A percentile compares a stretch with the other conserved stretches of the same genome.
These are phyloP conservation scores for Cladorrhinum sp. DNA, from an alignment of 2,329 filamentous ascomycete genomes.

Conservation along the genomic window DNA sequence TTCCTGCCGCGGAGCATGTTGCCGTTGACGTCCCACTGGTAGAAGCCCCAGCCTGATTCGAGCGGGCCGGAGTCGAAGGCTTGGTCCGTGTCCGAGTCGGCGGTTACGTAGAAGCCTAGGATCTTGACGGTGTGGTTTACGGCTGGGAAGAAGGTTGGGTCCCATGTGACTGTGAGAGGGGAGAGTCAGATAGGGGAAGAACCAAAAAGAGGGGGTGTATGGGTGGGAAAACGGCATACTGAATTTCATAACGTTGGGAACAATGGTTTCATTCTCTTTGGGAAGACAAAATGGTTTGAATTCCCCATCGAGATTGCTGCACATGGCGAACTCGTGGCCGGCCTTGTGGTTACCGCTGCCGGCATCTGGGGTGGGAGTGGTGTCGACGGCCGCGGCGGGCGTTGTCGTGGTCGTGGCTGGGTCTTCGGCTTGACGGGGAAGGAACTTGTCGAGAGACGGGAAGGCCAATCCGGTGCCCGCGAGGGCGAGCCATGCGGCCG, in stretches of 20 bases:
- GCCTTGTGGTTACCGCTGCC: conserved; percentile 41
- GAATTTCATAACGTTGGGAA: conserved; percentile 49
- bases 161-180: conserved; percentile 51
- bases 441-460: conserved; percentile 24
- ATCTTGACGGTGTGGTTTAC: conserved; percentile 39
- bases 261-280: conserved; percentile 40
- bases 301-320: conserved; percentile 46
- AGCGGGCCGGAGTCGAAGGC: conserved; percentile 37
- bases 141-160: conserved; percentile 47
- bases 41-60: conserved; percentile 46
- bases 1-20: conserved; percentile 34
- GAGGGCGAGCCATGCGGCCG: conserved; percentile 29
- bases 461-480: conserved; percentile 31
- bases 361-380: conserved; percentile 39
- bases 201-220: neutral
- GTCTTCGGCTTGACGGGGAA: neutral
- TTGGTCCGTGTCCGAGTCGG: conserved; percentile 20
- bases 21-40: conserved; percentile 41
- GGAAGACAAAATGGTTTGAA: conserved; percentile 53
- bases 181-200: conserved; percentile 2
- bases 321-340: conserved; percentile 49
- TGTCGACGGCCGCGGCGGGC: conserved; percentile 27
- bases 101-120: conserved; percentile 37
- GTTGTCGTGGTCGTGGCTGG: conserved; percentile 18
- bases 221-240: conserved; percentile 35